A percentile compares a stretch with the other conserved stretches of the same genome.
Evolutionary conservation across 2,329 filamentous ascomycete genomes (phyloP).

Genomic region (Diaporthe sp.): DNA sequence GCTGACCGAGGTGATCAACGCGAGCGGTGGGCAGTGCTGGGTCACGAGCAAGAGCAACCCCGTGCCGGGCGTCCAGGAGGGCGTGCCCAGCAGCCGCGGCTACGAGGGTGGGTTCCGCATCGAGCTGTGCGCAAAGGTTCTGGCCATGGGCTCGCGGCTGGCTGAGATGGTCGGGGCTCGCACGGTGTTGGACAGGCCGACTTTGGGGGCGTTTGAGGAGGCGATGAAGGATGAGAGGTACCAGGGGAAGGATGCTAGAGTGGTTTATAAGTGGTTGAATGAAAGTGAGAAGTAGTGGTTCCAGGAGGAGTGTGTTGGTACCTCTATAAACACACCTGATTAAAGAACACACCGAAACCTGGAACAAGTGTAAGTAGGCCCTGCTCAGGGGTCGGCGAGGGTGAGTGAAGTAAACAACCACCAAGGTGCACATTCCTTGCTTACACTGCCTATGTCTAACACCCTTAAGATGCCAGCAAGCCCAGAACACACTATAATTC

Average conservation of each 20-base stretch:
- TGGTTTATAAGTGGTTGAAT: constrained; percentile 52
- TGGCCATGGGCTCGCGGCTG: constrained; percentile 48
- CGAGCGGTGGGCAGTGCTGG: constrained; percentile 69
- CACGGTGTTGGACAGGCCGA: constrained; percentile 48
- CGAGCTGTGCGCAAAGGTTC: constrained; percentile 50
- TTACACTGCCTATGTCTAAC: no score
- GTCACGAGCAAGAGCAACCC: constrained; percentile 51
- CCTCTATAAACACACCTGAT: no score
- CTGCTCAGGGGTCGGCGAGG: no score
- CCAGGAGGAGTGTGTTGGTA: no score
- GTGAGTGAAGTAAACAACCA: no score
- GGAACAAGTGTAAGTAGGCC: no score
- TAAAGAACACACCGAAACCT: no score
- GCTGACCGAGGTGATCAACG: constrained; percentile 78
- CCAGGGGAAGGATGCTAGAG: constrained; percentile 50
- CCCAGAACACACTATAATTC: no score
- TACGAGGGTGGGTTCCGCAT: constrained; percentile 52
- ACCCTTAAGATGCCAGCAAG: no score
- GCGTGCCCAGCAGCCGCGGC: constrained; percentile 48
- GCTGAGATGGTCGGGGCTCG: constrained; percentile 49
- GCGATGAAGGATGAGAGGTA: constrained; percentile 50
- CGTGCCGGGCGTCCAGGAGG: constrained; percentile 49
- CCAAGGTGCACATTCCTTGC: no score
- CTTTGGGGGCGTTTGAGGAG: constrained; percentile 47
- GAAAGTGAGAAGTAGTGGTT: constrained; percentile 41